These are phyloP conservation scores for Fusarium sp. DNA, from an alignment of 2,329 filamentous ascomycete species.

Conservation along the genomic window DNA sequence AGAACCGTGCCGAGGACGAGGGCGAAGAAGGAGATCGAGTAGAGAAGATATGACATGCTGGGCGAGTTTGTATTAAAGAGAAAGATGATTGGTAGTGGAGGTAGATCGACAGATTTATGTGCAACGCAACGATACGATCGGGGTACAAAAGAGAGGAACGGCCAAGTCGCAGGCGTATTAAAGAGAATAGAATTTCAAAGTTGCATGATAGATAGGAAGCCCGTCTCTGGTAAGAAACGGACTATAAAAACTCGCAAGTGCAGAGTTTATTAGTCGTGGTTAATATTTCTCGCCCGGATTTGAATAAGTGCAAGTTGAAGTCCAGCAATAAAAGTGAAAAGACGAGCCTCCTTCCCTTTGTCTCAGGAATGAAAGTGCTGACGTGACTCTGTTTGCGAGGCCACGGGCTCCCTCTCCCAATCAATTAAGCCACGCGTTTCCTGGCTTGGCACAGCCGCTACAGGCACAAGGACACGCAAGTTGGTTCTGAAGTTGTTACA, in stretches of 20 bases:
- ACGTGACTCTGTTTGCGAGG: slow-evolving; percentile 28
- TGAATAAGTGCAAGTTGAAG: slow-evolving; percentile 20
- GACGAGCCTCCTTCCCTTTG: slow-evolving; percentile 17
- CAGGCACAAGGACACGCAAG: slow-evolving; percentile 4
- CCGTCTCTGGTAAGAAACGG: slow-evolving; percentile 6
- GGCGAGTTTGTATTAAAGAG: neutral
- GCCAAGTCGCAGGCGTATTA: slow-evolving; percentile 20
- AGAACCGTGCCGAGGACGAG: slow-evolving; percentile 77
- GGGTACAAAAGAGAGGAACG: slow-evolving; percentile 26
- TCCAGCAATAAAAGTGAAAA: neutral
- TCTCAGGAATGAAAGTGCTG: slow-evolving; percentile 36
- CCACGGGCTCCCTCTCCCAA: slow-evolving; percentile 28
- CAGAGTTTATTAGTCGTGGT: slow-evolving; percentile 4
- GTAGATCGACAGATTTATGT: slow-evolving; percentile 1
- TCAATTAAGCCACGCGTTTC: slow-evolving; percentile 32
- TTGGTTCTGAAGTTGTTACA: neutral
- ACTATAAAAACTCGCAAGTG: neutral
- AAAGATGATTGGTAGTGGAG: neutral
- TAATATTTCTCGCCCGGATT: slow-evolving; percentile 21
- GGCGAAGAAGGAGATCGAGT: slow-evolving; percentile 76
- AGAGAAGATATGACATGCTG: slow-evolving; percentile 82
- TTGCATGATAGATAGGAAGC: slow-evolving; percentile 26
- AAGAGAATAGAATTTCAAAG: slow-evolving; percentile 13
- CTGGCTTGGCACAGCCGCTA: slow-evolving; percentile 34
- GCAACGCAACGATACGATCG: neutral